phyloP scores from a whole-genome alignment of 257 asterid species.

The Penstemon newberryi region DNA sequence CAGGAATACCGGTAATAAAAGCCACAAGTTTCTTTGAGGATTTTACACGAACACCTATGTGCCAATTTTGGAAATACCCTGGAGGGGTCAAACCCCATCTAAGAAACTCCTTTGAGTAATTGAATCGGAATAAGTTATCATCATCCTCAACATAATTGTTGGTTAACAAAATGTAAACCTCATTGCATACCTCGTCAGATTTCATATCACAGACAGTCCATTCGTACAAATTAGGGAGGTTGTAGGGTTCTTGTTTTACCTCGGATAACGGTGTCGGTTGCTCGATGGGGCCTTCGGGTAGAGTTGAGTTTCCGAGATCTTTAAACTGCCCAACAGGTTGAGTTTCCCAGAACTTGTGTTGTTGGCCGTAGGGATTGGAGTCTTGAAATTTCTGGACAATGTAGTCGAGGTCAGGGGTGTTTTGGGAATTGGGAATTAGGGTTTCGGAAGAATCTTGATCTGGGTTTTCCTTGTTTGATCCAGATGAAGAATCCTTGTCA shows the following conservation, averaged over 20 bases:
- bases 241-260: constrained; percentile 58
- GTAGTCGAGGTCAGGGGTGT: constrained; percentile 31
- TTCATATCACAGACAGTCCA: constrained; percentile 52
- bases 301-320: constrained; percentile 43
- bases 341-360: constrained; percentile 60
- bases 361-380: constrained; percentile 30
- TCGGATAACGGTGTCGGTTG: constrained; percentile 46
- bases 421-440: constrained; percentile 30
- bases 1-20: constrained; percentile 52
- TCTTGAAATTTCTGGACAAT: constrained; percentile 44
- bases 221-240: constrained; percentile 53
- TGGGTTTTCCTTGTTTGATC: constrained; percentile 37
- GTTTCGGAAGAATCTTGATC: constrained; percentile 36
- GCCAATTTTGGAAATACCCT: constrained; percentile 46
- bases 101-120: constrained; percentile 57
- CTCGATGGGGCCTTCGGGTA: constrained; percentile 59
- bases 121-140: constrained; percentile 54
- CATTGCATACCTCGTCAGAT: constrained; percentile 50
- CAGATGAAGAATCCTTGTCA: constrained; percentile 41
- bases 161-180: constrained; percentile 46
- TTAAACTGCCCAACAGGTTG: constrained; percentile 63
- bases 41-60: constrained; percentile 54
- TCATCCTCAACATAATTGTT: constrained; percentile 59
- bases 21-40: constrained; percentile 50
- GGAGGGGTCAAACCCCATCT: constrained; percentile 61